Evolutionary conservation across 2,329 filamentous ascomycete genomes (phyloP).

Genomic region (Beauveria scarabaeidicola): DNA sequence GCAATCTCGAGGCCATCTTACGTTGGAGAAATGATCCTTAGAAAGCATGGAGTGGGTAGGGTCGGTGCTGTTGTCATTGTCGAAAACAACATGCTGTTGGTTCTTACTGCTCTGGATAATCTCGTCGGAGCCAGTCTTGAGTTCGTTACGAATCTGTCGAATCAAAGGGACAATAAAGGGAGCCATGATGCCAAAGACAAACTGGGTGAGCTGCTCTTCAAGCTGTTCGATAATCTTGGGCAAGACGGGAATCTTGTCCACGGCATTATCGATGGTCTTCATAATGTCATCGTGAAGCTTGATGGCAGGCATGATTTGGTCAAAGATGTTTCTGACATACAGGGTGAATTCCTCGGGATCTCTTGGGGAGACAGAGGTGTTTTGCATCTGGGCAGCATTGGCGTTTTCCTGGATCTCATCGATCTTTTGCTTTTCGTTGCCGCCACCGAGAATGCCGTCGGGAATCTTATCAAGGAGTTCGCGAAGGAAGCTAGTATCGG

Average conservation of each 20-base stretch:
- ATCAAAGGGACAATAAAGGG: slow-evolving; percentile 84
- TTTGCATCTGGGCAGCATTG: slow-evolving; percentile 64
- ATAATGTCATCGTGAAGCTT: slow-evolving; percentile 87
- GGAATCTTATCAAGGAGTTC: slow-evolving; percentile 77
- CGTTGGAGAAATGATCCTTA: slow-evolving; percentile 88
- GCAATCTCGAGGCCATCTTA: slow-evolving; percentile 24
- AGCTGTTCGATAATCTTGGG: slow-evolving; percentile 80
- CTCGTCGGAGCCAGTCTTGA: slow-evolving; percentile 76
- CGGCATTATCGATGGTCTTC: slow-evolving; percentile 65
- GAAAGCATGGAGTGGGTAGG: slow-evolving; percentile 84
- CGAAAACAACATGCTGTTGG: slow-evolving; percentile 80
- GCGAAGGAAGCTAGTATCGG: slow-evolving; percentile 66
- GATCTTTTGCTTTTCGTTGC: slow-evolving; percentile 65
- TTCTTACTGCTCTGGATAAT: slow-evolving; percentile 78
- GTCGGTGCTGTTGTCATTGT: slow-evolving; percentile 66
- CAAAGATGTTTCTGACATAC: slow-evolving; percentile 65
- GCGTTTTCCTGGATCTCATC: slow-evolving; percentile 74
- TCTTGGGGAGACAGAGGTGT: slow-evolving; percentile 63
- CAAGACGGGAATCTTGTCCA: slow-evolving; percentile 78
- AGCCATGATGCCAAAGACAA: slow-evolving; percentile 85
- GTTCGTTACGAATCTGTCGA: slow-evolving; percentile 75
- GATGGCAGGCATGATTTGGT: slow-evolving; percentile 80
- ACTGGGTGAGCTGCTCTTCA: slow-evolving; percentile 78
- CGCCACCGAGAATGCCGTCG: slow-evolving; percentile 66
- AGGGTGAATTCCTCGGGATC: slow-evolving; percentile 75